Percentiles rank a stretch among this genome's conserved stretches.
phyloP scores from a whole-genome alignment of 768 basidiomycete species.

The Pulveroboletus sp. region DNA sequence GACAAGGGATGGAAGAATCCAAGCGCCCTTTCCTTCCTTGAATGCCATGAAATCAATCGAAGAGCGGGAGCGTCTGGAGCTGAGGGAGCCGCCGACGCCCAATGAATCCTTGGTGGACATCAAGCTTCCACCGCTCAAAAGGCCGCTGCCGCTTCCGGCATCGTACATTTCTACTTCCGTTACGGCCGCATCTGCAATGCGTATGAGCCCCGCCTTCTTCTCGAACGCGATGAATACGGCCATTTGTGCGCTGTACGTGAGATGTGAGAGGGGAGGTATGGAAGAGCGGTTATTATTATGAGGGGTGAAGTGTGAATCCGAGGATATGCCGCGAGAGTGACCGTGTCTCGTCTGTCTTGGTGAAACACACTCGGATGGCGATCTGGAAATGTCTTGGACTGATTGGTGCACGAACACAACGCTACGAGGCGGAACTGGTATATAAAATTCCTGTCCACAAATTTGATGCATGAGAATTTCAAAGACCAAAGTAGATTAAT shows the following conservation, averaged over 20 bases:
- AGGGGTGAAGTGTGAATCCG: conserved; percentile 33
- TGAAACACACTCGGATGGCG: conserved; percentile 37
- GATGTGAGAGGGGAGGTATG: conserved; percentile 28
- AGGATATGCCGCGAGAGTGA: conserved; percentile 43
- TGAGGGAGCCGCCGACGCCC: conserved; percentile 21
- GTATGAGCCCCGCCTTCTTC: conserved; percentile 83
- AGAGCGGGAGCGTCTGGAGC: conserved; percentile 35
- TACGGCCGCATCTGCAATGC: conserved; percentile 74
- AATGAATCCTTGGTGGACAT: conserved; percentile 20
- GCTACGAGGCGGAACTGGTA: conserved; percentile 61
- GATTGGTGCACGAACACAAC: conserved; percentile 68
- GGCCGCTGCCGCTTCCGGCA: conserved; percentile 7
- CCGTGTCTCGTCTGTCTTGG: conserved; percentile 20
- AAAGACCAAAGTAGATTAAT: not conserved
- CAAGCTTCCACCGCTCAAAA: conserved; percentile 20
- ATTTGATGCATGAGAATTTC: conserved; percentile 1
- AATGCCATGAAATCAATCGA: conserved; percentile 42
- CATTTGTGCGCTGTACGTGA: conserved; percentile 64
- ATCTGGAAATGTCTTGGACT: conserved; percentile 48
- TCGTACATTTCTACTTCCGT: conserved; percentile 68
- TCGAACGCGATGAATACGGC: conserved; percentile 82
- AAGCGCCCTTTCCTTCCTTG: conserved; percentile 30
- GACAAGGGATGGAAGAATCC: conserved; percentile 24
- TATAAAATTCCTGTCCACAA: conserved; percentile 72
- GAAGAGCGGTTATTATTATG: conserved; percentile 23